A percentile compares a stretch with the other conserved stretches of the same genome.
phyloP scores from a whole-genome alignment of 768 basidiomycete species.

The Naematelia encephala region DNA sequence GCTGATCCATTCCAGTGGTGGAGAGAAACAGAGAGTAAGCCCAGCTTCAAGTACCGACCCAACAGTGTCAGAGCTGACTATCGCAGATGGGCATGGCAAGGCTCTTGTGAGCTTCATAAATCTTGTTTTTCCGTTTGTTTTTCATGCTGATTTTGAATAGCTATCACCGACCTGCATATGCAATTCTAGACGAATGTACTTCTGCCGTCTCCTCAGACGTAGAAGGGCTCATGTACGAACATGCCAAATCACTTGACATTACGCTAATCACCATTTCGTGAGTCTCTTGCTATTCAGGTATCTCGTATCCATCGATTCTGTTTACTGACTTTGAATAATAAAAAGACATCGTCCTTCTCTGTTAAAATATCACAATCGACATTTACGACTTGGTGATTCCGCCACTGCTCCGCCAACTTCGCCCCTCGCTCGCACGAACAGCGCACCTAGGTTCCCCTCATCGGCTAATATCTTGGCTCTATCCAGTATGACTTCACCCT shows the following conservation, averaged over 20 bases:
- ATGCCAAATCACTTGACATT: constrained; percentile 80
- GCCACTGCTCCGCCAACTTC: constrained; percentile 13
- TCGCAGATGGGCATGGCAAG: constrained; percentile 81
- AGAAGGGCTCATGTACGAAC: constrained; percentile 92
- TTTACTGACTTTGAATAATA: too few species aligned
- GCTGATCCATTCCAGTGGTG: constrained; percentile 61
- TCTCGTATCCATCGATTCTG: too few species aligned
- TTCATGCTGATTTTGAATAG: constrained; percentile 18
- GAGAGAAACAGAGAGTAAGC: constrained; percentile 84
- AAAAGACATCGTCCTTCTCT: constrained; percentile 63
- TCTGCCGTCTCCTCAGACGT: constrained; percentile 94
- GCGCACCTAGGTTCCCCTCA: background rate
- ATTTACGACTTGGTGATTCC: constrained; percentile 69
- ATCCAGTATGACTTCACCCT: constrained; percentile 13
- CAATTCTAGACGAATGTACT: constrained; percentile 71
- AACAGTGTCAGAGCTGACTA: constrained; percentile 1
- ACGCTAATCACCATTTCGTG: constrained; percentile 86
- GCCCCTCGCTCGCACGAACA: constrained; percentile 11
- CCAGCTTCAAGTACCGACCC: background rate
- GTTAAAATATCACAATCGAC: constrained; percentile 81
- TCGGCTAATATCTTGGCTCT: background rate
- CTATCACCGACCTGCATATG: constrained; percentile 47
- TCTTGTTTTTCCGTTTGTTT: background rate
- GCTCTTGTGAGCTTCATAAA: constrained; percentile 84
- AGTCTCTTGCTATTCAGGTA: constrained; percentile 10